Evolutionary conservation across 108 stramenopile species (phyloP).

Genomic region (Chaetoceros muelleri): DNA sequence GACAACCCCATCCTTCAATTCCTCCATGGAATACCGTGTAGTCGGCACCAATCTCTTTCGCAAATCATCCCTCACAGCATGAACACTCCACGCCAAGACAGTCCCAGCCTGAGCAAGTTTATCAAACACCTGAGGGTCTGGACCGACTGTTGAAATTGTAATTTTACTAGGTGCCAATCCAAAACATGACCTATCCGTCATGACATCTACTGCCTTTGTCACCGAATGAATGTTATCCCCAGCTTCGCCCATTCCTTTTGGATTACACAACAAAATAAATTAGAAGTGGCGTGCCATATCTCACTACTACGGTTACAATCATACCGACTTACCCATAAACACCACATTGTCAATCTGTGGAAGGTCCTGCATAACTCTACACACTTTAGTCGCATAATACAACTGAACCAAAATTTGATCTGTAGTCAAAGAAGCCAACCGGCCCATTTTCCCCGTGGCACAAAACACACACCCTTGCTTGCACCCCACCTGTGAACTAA

Average conservation of each 20-base stretch:
- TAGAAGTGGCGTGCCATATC: too few species aligned
- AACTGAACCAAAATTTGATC: constrained; percentile 78
- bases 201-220: constrained; percentile 22
- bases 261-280: background rate
- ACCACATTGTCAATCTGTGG: constrained; percentile 1
- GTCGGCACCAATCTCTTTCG: constrained; percentile 64
- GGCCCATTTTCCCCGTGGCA: constrained; percentile 80
- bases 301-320: constrained; percentile 8
- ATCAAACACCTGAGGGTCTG: constrained; percentile 39
- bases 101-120: constrained; percentile 24
- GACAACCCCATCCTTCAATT: constrained; percentile 50
- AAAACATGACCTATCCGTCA: constrained; percentile 38
- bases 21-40: constrained; percentile 56
- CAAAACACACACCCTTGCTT: constrained; percentile 81
- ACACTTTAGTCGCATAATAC: constrained; percentile 49
- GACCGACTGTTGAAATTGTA: constrained; percentile 82
- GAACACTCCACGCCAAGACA: constrained; percentile 76
- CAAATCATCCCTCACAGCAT: constrained; percentile 57
- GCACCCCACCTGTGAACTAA: constrained; percentile 87
- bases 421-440: constrained; percentile 36
- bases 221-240: constrained; percentile 55
- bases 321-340: too few species aligned
- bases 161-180: constrained; percentile 39
- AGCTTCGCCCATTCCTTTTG: constrained; percentile 70
- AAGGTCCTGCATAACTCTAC: constrained; percentile 13